These are phyloP conservation scores for Penicillium capsulatum DNA, from an alignment of 2,329 filamentous ascomycete genomes.

Conservation along the genomic window DNA sequence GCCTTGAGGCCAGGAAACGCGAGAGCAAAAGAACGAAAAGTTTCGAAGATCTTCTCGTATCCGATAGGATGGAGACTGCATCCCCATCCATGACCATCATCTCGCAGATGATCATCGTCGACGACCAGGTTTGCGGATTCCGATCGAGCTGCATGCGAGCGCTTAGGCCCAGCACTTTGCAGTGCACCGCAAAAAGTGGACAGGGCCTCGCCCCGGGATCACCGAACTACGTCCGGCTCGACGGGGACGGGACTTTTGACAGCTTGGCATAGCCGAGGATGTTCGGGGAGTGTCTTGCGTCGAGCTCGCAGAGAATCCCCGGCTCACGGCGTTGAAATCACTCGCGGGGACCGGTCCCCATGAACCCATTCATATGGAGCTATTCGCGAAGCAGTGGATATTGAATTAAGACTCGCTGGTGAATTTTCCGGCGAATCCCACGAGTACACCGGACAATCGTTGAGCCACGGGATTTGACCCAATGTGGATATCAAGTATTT, in stretches of 20 bases:
- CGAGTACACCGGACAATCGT: not conserved
- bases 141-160: slow-evolving; percentile 2
- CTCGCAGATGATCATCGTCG: slow-evolving; percentile 10
- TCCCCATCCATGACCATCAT: not conserved
- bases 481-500: slow-evolving; percentile 5
- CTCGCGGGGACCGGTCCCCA: too few relatives aligned
- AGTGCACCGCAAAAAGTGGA: not conserved
- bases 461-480: not conserved
- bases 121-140: slow-evolving; percentile 7
- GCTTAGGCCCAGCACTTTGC: slow-evolving; percentile 5
- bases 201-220: not conserved
- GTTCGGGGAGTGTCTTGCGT: too few relatives aligned
- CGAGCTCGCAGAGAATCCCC: too few relatives aligned
- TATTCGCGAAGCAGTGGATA: too few relatives aligned
- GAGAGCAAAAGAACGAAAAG: not conserved
- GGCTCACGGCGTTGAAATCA: too few relatives aligned
- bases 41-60: not conserved
- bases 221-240: not conserved
- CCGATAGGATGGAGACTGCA: not conserved
- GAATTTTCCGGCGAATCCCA: not conserved
- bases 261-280: too few relatives aligned
- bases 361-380: too few relatives aligned
- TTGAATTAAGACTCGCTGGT: too few relatives aligned
- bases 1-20: not conserved
- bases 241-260: too few relatives aligned